phyloP scores from a whole-genome alignment of 768 basidiomycete genomes.

The Mycena floridula region DNA sequence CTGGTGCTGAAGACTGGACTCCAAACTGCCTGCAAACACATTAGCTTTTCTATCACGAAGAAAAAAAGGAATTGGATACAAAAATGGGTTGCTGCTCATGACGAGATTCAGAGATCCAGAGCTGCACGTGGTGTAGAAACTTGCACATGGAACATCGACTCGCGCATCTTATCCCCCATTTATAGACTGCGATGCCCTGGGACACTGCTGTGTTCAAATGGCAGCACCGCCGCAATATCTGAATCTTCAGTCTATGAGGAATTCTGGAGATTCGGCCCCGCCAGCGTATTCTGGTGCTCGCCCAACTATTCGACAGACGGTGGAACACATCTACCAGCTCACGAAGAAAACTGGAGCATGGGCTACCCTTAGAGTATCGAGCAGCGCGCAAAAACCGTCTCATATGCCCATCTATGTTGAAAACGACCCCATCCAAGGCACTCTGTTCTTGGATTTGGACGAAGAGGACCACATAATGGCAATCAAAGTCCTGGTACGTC shows the following conservation, averaged over 20 bases:
- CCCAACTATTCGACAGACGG: slow-evolving; percentile 2
- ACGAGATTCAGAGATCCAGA: slow-evolving; percentile 9
- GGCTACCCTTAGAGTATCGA: slow-evolving; percentile 40
- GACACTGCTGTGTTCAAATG: no score
- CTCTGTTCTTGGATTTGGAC: slow-evolving; percentile 26
- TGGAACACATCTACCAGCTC: slow-evolving; percentile 22
- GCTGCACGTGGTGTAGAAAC: no score
- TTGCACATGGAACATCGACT: no score
- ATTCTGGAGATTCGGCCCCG: no score
- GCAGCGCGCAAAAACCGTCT: slow-evolving; percentile 32
- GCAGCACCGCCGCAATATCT: no score
- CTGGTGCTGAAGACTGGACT: slow-evolving; percentile 15
- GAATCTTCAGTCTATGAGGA: no score
- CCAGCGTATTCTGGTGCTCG: neutral
- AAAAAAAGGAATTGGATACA: slow-evolving; percentile 18
- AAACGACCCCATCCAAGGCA: slow-evolving; percentile 26
- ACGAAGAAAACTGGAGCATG: slow-evolving; percentile 25
- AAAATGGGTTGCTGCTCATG: slow-evolving; percentile 16
- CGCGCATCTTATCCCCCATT: no score
- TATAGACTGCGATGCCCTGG: no score
- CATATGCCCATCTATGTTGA: slow-evolving; percentile 29
- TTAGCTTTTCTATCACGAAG: slow-evolving; percentile 17
- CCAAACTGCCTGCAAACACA: slow-evolving; percentile 17
- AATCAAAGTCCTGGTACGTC: slow-evolving; percentile 41
- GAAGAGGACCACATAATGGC: slow-evolving; percentile 40